Evolutionary conservation across 805 yeast species (phyloP), one percentile per base, ranked within the genome.

Genomic region (Priceomyces carsonii): DNA sequence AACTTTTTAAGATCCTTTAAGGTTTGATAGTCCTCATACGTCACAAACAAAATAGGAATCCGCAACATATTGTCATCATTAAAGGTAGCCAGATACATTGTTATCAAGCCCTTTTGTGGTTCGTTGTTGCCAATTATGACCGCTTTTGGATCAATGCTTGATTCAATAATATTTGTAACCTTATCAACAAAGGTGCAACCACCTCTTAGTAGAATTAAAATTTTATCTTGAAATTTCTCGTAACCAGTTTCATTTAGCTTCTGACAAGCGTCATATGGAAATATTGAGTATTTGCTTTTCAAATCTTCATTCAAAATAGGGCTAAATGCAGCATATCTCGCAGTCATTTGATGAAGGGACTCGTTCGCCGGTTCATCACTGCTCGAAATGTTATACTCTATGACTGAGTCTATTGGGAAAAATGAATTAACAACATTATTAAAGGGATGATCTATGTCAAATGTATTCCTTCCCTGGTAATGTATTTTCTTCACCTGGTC

Each of bases 121-220:
- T 62, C 70, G 47, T 75, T 69, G 49, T 79, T 80, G 20, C 80
- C 83, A 6, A 80, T 68, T n/a, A 80, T 57, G 8, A 79, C 75
- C 5, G 77, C 77, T 9, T 41, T 50, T 0, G 83, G 82, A 9
- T 40, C 42, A 29, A 57, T 35, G 8, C 51, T 55, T 2, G 64
- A 57, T 2, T 52, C 50, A 38, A 76, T 61, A 33, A 79, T 47
- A 36, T 66, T 63, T 25, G 59, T 47, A 12, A 79, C 73, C 46
- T 80, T 80, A 10, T 66, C 65, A 31, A 71, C 76, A 48, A 79
- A 75, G 15, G 78, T 67, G 55, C 83, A 78, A 3, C 63, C 70
- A 5, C 83, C 83, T n/a, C 81, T 39, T 38, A 60, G 44, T 3
- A 61, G 52, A 3, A 63, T 44, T 13, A 63, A 22, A 10, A 59